Evolutionary conservation across 2,329 filamentous ascomycete species (phyloP), one percentile per base, ranked within the genome.

Genomic region (Penicillium vulpinum): DNA sequence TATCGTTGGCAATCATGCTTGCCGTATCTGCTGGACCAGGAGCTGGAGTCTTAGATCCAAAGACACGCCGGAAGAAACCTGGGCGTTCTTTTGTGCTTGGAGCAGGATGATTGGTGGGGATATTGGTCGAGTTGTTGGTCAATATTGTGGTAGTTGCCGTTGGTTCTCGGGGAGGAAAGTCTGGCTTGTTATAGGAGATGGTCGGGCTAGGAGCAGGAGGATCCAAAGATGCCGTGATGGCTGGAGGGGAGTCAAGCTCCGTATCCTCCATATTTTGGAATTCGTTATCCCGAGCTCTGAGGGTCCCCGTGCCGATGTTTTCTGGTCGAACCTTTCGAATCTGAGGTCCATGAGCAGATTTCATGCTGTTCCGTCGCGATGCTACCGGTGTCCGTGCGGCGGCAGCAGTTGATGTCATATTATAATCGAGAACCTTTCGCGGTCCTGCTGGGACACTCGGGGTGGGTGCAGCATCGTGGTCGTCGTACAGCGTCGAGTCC

Each of bases 41-140:
- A n/a, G 67, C 59, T 61, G 72, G 80, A 47, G 76, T 83, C 70
- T 83, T 89, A 35, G 89, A 89, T 38, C 89, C 90, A 78, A 97
- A 97, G 38, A 97, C 90, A 61, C 93, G 86, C 66, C 91, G 87
- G 79, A 97, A 97, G 79, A 99, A 97, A 21, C 94, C 92, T 9
- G 85, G 90, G 56, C 87, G 86, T 68, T 91, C 88, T 70, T 89
- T 90, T 51, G 80, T 78, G 15, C n/a, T 54, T 36, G 56, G 16
- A 9, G 40, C 26, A 18, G 43, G 8, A 35, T 46, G 16, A 15
- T 33, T 46, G 35, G 6, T 33, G 26, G 33, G 13, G 13, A 15
- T n/a, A 4, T 29, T 36, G 26, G 26, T 38, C 1, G 41, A 29
- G 16, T 13, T 46, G 9, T 48, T 61, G 18, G 59, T 53, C 3